Conservation (phyloP, 257 asterid genomes). For the Fraxinus pennsylvanica region DNA sequence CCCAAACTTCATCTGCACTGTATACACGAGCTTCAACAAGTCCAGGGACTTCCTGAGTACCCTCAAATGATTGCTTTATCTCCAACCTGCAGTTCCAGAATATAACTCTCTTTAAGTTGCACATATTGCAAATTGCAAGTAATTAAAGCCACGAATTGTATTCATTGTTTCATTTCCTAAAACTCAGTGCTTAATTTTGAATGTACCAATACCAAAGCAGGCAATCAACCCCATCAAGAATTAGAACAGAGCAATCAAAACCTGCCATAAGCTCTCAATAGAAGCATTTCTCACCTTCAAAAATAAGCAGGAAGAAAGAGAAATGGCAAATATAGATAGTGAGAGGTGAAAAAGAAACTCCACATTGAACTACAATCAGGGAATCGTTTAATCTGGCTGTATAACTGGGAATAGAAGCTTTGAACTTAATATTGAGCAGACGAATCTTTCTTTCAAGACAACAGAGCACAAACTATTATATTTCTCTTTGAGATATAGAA, state of each 20-base stretch:
- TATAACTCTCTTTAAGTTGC: background rate
- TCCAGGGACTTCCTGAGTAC: constrained; percentile 98
- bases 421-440: background rate
- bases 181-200: background rate
- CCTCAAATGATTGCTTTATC: constrained; percentile 97
- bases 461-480: background rate
- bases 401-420: background rate
- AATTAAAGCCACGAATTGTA: background rate
- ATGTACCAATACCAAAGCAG: background rate
- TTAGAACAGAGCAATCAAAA: background rate
- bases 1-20: constrained; percentile 85
- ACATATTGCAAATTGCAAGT: background rate
- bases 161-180: constrained; percentile 5
- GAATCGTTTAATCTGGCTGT: background rate
- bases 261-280: background rate
- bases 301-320: background rate
- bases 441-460: background rate
- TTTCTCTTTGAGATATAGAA: background rate
- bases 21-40: constrained; percentile 80
- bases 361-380: background rate
- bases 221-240: background rate
- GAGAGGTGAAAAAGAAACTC: background rate
- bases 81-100: constrained; percentile 70
- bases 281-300: background rate
- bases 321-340: background rate